Base-by-base conservation (phyloP, 2,329 filamentous ascomycete genomes). In the Eutypa lata region DNA sequence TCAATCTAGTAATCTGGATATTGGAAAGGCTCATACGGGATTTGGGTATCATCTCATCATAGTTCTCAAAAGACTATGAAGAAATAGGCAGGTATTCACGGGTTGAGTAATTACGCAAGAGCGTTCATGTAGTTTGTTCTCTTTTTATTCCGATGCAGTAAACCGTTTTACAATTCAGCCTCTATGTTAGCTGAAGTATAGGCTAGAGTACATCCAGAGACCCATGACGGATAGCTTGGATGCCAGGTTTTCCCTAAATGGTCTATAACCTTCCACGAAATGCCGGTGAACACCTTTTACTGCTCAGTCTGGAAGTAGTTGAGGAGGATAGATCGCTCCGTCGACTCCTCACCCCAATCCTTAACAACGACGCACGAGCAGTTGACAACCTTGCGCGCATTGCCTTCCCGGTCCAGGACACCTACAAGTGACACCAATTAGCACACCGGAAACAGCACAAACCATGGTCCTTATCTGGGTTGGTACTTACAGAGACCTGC, bases 311-410 rank as follows among this genome's bases (percentile, higher is more conserved):
- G 90, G 92, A 99, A 97, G 90, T 99, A 99, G 89, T 99, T 96
- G 78, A 99, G 91, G 76, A 99, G 90, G 79, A 97, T 91, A 73
- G 88, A 91, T 75, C 94, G 92, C 87, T 99, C 94, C 83, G 96
- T 92, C 66, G 90, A 95, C 84, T 99, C 94, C 87, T 97, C 94
- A 86, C 94, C 94, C 94, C 94, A 99, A 80, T 99, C 92, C 84
- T 94, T 93, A 73, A 99, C 94, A 61, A 99, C 94, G 71, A 99
- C 94, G 85, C 94, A 97, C 73, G 93, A 97, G 91, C 94, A 99
- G 90, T 99, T 99, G 83, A 99, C 94, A 68, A 99, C 93, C 89
- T 99, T 99, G 80, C 94, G 90, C 72, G 94, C 91, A 80, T 99
- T 99, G 71, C 94, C 94, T 82, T 99, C 94, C 74, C 94, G 93